Base-by-base conservation (phyloP, 495 filamentous ascomycete genomes). In the Penicillium lividum region DNA sequence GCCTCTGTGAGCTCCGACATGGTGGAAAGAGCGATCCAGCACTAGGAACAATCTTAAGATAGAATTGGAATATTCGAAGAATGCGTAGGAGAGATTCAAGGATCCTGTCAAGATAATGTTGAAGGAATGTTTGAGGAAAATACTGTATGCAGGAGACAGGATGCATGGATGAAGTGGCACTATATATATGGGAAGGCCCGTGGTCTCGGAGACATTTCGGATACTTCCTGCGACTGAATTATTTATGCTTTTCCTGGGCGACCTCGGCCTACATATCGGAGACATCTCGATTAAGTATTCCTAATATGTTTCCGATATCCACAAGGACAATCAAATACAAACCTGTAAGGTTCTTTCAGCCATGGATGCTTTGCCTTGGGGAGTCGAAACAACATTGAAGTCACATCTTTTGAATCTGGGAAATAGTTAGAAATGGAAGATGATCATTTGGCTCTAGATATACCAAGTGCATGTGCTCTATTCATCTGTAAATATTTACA, bases 1-100 rank as follows among this genome's bases (percentile, higher is more conserved):
- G 73, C 70, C 61, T 86, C 80, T 10, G 77, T 73, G 54, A 80
- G 72, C 10, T 75, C 68, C 22, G 70, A 63, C 73, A 76, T 76
- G 49, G 33, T 69, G 60, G 40, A 33, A 40, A 60, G 9, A 31
- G n/a, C 27, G 13, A 11, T 9, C 44, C n/a, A 4, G 5, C 13
- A n/a, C 28, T 22, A 54, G n/a, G 13, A 4, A 34, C 0, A 34
- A 54, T 46, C 5, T 31, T 4, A 31, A 30, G 46, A 18, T 0
- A 4, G 16, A 16, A 18, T 25, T 3, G 4, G 30, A 30, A 30
- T 30, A 30, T 47, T 16, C 16, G 15, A 7, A 36, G 28, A n/a
- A 10, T 1, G 49, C 22, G 2, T 2, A 22, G 22, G 22, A 22
- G 22, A 22, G 22, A 2, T 22, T 22, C 22, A 2, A 22, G 22